Conservation (phyloP, 257 asterid genomes). For the Petrea volubilis region DNA sequence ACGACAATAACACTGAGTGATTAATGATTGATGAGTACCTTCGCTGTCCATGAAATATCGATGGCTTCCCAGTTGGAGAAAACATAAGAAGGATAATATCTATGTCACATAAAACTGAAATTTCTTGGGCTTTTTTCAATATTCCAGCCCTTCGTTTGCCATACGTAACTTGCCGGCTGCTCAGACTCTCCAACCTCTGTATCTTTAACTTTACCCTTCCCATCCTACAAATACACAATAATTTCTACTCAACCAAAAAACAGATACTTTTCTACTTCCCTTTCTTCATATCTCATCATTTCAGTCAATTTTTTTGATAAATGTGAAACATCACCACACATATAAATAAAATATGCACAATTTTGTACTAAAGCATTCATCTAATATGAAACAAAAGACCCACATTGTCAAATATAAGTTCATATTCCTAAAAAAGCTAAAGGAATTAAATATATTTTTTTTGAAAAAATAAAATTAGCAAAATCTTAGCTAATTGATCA, state of each 20-base stretch:
- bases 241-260: background rate
- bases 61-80: slow-evolving; percentile 84
- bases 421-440: background rate
- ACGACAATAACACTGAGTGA: background rate
- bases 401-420: background rate
- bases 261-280: background rate
- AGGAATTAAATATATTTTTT: no score
- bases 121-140: slow-evolving; percentile 78
- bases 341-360: background rate
- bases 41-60: slow-evolving; percentile 63
- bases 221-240: slow-evolving; percentile 50
- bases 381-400: background rate
- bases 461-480: background rate
- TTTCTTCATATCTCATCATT: background rate
- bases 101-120: slow-evolving; percentile 78
- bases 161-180: slow-evolving; percentile 81
- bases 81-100: slow-evolving; percentile 83
- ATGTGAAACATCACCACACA: background rate
- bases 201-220: slow-evolving; percentile 85
- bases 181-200: slow-evolving; percentile 73
- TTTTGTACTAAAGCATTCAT: background rate
- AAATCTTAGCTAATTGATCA: background rate
- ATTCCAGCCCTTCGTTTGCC: slow-evolving; percentile 82
- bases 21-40: slow-evolving; percentile 40
- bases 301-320: background rate